A percentile compares a stretch with the other conserved stretches of the same genome.
Evolutionary conservation across 495 filamentous ascomycete genomes (phyloP).

Genomic region (Lineolata rhizophorae): DNA sequence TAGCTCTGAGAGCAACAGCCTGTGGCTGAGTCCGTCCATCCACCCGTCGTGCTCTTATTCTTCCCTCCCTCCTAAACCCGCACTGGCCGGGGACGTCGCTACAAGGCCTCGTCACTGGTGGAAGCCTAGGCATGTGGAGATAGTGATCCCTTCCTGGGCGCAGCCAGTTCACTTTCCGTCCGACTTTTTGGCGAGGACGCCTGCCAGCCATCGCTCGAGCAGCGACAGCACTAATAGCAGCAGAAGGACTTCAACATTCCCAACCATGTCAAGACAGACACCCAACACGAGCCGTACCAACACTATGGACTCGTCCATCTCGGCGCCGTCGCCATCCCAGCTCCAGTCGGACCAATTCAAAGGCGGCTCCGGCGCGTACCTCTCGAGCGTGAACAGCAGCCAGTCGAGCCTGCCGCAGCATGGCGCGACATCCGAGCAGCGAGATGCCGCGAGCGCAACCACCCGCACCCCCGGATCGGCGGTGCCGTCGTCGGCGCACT

Average conservation of each 20-base stretch:
- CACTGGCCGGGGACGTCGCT: no score
- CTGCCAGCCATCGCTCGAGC: background rate
- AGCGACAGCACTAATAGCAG: no score
- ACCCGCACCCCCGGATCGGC: conserved; percentile 8
- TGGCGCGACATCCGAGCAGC: conserved; percentile 27
- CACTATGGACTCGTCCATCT: conserved; percentile 37
- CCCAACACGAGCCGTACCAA: conserved; percentile 23
- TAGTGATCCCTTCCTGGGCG: conserved; percentile 2
- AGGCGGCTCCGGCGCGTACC: conserved; percentile 7
- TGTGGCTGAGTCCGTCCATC: no score
- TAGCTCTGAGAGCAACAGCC: no score
- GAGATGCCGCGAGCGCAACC: conserved; percentile 23
- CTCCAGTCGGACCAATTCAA: conserved; percentile 11
- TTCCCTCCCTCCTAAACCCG: background rate
- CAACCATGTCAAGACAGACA: conserved; percentile 17
- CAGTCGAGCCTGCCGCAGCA: conserved; percentile 29
- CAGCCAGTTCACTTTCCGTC: background rate
- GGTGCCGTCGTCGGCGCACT: conserved; percentile 8
- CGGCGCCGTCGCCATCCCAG: conserved; percentile 21
- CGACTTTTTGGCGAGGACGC: background rate
- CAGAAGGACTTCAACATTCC: no score
- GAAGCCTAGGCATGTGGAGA: conserved; percentile 4
- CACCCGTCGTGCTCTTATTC: background rate
- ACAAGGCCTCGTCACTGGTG: no score
- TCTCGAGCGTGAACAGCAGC: conserved; percentile 28